Base-by-base conservation (phyloP, 139 green algal species). In the Haematococcus sp. region DNA sequence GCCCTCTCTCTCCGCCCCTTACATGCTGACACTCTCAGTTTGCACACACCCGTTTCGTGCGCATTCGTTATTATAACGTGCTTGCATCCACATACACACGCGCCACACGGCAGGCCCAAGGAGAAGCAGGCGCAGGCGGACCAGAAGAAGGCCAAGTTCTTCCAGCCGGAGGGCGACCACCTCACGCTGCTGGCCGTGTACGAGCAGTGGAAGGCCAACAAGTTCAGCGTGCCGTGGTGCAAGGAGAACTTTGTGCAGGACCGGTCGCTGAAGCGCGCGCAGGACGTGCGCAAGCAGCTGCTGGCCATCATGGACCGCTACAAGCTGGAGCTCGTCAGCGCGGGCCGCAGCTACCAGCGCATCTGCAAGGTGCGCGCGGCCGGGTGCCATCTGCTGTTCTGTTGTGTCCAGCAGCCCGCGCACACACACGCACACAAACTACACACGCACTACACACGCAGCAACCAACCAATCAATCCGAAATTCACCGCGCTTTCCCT, bases 261-360 rank as follows among this genome's bases (percentile, higher is more conserved):
- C 25, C 91, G 95, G 30, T 93, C 89, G 1, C 80, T 98, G 83
- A 86, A 90, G 68, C 87, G 95, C 33, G 95, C 95, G 2, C 94
- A 96, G 76, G 94, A 98, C 72, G 92, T 98, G 68, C 83, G 92
- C 52, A 98, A 98, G 84, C 94, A 99, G 91, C 90, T 99, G 68
- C 81, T 98, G 33, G 84, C 90, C 43, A 98, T 99, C 89, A 99
- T 99, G 96, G 96, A 99, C 83, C 78, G 92, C 3, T 98, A 98
- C 89, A 97, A 97, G 79, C 89, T 98, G 76, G 94, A 98, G 78
- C 80, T 97, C n/a, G 93, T 97, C 44, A 91, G 77, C 23, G 90
- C 91, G 1, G 94, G 95, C 22, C 79, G 87, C 31, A 94, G 96
- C 84, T 98, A 92, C 83, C 90, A 90, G 74, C 90, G 90, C 58